Conservation (phyloP, 164 flowering plant genomes). For the grape (Vitis vinifera) region DNA sequence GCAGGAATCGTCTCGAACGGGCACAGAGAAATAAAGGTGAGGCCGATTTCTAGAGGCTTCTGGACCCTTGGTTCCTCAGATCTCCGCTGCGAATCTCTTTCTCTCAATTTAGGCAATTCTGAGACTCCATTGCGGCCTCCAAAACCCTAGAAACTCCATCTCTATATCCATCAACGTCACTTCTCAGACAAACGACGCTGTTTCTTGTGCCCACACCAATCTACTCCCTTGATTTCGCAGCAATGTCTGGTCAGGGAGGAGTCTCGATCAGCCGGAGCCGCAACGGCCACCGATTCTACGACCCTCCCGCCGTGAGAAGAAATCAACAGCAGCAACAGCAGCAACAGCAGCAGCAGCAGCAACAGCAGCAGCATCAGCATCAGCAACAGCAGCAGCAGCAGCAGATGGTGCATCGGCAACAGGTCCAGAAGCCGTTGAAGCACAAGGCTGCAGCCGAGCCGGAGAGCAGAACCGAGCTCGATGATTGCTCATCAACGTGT, state of each 20-base stretch:
- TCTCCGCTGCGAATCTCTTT: too few species aligned
- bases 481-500: constrained; percentile 21
- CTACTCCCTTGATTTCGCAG: not conserved
- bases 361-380: constrained; percentile 9
- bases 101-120: too few species aligned
- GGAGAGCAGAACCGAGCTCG: constrained; percentile 20
- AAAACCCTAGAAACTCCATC: too few species aligned
- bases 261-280: constrained; percentile 28
- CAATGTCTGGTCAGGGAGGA: constrained; percentile 38
- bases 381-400: constrained; percentile 9
- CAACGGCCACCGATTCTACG: constrained; percentile 38
- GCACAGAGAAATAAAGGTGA: too few species aligned
- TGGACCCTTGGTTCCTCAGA: too few species aligned
- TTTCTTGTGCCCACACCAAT: too few species aligned
- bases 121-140: too few species aligned
- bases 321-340: constrained; percentile 16
- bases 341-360: constrained; percentile 8
- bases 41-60: too few species aligned
- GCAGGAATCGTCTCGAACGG: too few species aligned
- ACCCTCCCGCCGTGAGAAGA: constrained; percentile 33
- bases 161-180: too few species aligned
- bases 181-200: too few species aligned
- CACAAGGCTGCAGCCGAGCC: constrained; percentile 3
- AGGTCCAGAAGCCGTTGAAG: constrained; percentile 4
- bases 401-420: constrained; percentile 3